A percentile compares a stretch with the other conserved stretches of the same genome.
Conservation (phyloP, 768 basidiomycete species). For the Kwoniella shandongensis region DNA sequence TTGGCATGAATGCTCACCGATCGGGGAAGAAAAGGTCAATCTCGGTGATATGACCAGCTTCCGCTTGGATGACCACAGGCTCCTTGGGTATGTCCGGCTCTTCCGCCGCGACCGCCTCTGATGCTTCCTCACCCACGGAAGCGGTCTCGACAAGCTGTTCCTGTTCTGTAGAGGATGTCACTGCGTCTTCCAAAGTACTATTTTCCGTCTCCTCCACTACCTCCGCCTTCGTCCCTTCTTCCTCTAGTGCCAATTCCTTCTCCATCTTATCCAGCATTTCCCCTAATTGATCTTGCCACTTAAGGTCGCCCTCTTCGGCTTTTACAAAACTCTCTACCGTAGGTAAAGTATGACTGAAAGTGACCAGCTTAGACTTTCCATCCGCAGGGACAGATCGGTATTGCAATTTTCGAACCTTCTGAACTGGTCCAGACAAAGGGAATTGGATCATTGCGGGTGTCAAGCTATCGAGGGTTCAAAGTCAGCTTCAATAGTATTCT, state of each 20-base stretch:
- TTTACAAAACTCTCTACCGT: neutral
- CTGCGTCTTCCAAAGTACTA: neutral
- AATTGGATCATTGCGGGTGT: constrained; percentile 20
- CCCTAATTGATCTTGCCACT: constrained; percentile 17
- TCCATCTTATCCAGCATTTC: constrained; percentile 13
- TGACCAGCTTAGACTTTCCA: neutral
- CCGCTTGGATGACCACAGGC: constrained; percentile 2
- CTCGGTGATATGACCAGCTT: constrained; percentile 7
- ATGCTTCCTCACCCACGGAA: neutral
- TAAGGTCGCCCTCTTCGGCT: neutral
- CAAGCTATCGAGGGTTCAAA: neutral
- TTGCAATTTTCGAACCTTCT: constrained; percentile 1
- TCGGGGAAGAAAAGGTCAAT: constrained; percentile 13
- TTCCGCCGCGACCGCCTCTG: neutral
- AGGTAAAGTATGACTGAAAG: constrained; percentile 12
- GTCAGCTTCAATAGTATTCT: neutral
- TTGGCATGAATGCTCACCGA: constrained; percentile 9
- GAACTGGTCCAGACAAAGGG: constrained; percentile 1
- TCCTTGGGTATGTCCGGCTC: neutral
- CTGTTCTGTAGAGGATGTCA: neutral
- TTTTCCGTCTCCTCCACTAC: neutral
- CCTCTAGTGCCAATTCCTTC: constrained; percentile 10
- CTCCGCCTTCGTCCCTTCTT: neutral
- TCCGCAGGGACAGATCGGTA: constrained; percentile 6
- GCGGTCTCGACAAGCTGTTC: neutral